Conservation (phyloP, 345 rosid species). For the Salix purpurea region DNA sequence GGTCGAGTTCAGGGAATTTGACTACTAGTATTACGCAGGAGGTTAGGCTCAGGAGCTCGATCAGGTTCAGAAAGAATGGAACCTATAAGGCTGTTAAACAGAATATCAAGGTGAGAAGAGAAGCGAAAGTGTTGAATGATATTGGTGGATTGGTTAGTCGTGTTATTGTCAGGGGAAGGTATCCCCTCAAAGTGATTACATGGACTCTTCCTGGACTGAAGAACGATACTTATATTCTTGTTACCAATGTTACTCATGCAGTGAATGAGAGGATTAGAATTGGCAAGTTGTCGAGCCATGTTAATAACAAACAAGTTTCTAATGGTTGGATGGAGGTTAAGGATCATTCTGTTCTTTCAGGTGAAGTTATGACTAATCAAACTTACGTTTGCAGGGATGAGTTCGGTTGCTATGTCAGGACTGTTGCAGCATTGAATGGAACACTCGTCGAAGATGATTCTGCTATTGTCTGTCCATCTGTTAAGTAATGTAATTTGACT, state of each 20-base stretch:
- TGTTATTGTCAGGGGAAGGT: constrained; percentile 22
- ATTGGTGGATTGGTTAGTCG: constrained; percentile 22
- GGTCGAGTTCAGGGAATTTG: constrained; percentile 54
- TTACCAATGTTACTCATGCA: constrained; percentile 64
- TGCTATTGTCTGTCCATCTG: constrained; percentile 37
- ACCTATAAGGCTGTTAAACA: constrained; percentile 47
- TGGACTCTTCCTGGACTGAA: constrained; percentile 34
- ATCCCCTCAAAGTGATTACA: constrained; percentile 57
- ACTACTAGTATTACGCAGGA: constrained; percentile 46
- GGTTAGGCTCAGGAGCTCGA: constrained; percentile 34
- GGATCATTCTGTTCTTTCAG: constrained; percentile 62
- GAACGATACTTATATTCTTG: constrained; percentile 36
- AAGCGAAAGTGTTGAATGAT: constrained; percentile 37
- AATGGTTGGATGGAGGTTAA: constrained; percentile 78
- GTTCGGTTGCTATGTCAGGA: constrained; percentile 47
- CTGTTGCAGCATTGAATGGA: constrained; percentile 40
- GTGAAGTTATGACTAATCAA: constrained; percentile 50
- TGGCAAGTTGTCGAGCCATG: constrained; percentile 27
- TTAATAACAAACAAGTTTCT: constrained; percentile 47
- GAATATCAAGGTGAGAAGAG: constrained; percentile 35
- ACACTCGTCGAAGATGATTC: constrained; percentile 37
- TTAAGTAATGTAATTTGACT: background rate
- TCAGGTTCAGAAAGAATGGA: constrained; percentile 48
- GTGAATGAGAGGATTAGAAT: constrained; percentile 25
- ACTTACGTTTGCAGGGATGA: constrained; percentile 39